phyloP scores from a whole-genome alignment of 1,139 yeast genomes.

The Scheffersomyces illinoinensis region DNA sequence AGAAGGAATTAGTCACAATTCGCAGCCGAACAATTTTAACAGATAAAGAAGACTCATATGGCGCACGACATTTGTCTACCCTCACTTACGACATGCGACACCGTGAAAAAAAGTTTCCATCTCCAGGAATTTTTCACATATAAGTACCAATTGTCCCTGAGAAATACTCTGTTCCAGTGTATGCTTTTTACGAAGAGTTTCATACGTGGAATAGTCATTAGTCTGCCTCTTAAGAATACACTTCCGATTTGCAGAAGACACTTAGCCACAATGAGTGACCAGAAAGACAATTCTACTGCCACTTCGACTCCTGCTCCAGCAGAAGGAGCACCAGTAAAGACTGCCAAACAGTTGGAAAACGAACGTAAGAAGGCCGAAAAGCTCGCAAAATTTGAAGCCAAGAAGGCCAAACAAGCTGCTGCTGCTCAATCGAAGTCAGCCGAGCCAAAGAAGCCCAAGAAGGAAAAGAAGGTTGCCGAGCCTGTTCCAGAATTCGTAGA shows the following conservation, averaged over 20 bases:
- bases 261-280: constrained; percentile 1
- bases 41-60: neutral
- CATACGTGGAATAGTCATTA: constrained; percentile 11
- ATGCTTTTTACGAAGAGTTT: constrained; percentile 23
- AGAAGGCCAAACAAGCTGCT: constrained; percentile 76
- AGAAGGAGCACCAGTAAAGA: constrained; percentile 39
- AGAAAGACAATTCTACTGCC: constrained; percentile 3
- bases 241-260: constrained; percentile 1
- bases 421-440: constrained; percentile 36
- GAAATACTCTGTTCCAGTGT: constrained; percentile 8
- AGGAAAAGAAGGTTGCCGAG: constrained; percentile 67
- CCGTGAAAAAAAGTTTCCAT: neutral
- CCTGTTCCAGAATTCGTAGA: constrained; percentile 83
- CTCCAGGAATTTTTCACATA: neutral
- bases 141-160: neutral
- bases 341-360: constrained; percentile 81
- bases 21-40: neutral
- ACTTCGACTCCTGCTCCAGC: constrained; percentile 11
- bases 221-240: constrained; percentile 3
- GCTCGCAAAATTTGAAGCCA: constrained; percentile 90
- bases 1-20: neutral
- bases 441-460: constrained; percentile 64
- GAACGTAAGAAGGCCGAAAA: constrained; percentile 97
- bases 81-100: neutral
- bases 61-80: neutral